A percentile compares a stretch with the other conserved stretches of the same genome.
Evolutionary conservation across 2,329 filamentous ascomycete genomes (phyloP).

Genomic region (Ampelomyces quisqualis): DNA sequence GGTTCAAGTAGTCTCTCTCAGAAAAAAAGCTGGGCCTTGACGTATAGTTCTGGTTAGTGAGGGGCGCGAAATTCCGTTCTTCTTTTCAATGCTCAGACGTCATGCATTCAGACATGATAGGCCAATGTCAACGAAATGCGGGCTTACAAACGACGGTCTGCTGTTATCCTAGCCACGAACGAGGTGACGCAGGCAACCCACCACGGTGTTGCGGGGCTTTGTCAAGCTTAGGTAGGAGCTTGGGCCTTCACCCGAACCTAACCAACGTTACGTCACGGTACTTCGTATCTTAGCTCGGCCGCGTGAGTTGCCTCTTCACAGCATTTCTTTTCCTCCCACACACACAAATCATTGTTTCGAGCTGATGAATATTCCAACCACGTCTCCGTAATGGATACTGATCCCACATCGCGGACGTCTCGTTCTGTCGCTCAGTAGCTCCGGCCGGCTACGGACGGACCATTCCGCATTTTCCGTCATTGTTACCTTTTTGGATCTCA

Average conservation of each 20-base stretch:
- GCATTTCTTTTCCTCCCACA: constrained; percentile 5
- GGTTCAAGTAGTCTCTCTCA: constrained; percentile 38
- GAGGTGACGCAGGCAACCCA: constrained; percentile 15
- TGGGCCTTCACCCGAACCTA: constrained; percentile 11
- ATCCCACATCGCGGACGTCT: background rate
- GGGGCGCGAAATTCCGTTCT: constrained; percentile 21
- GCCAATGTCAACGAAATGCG: constrained; percentile 22
- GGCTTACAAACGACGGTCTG: constrained; percentile 22
- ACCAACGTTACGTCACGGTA: too few relatives aligned
- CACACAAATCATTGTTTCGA: constrained; percentile 8
- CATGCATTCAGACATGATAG: constrained; percentile 18
- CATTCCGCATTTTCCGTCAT: too few relatives aligned
- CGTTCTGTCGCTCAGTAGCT: background rate
- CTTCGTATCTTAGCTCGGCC: constrained; percentile 1
- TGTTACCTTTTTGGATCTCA: background rate
- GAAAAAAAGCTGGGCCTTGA: constrained; percentile 22
- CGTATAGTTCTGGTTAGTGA: constrained; percentile 27
- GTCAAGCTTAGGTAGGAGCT: constrained; percentile 11
- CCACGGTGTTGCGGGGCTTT: constrained; percentile 3
- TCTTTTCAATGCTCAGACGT: constrained; percentile 17
- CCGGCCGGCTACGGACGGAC: too few relatives aligned
- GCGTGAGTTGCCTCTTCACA: constrained; percentile 5
- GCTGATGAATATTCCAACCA: background rate
- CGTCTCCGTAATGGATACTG: background rate
- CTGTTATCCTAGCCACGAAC: constrained; percentile 19